These are phyloP conservation scores for Microcyclospora tardicrescens DNA, from an alignment of 2,329 filamentous ascomycete species.

Conservation along the genomic window DNA sequence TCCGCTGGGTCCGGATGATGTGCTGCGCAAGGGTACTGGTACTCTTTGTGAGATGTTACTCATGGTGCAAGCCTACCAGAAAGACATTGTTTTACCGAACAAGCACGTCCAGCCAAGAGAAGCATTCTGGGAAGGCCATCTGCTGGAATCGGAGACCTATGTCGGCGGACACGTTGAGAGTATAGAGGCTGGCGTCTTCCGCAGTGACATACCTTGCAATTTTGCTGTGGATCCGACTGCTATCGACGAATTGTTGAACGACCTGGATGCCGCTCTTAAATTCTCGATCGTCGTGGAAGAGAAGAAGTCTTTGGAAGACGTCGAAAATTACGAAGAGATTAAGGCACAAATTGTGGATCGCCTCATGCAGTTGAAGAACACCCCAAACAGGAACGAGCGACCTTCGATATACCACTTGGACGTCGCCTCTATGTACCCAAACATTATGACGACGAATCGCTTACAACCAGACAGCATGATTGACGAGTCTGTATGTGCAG, in stretches of 20 bases:
- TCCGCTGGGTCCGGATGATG: constrained; percentile 83
- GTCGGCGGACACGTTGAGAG: constrained; percentile 97
- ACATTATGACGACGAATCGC: constrained; percentile 99
- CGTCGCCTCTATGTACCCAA: constrained; percentile 98
- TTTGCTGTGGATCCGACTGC: constrained; percentile 83
- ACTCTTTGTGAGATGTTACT: constrained; percentile 99
- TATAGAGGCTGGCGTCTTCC: constrained; percentile 95
- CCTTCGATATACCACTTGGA: constrained; percentile 96
- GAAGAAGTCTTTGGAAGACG: constrained; percentile 39
- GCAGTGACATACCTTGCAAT: constrained; percentile 87
- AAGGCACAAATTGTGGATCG: constrained; percentile 66
- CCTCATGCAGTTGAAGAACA: constrained; percentile 61
- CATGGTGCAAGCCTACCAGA: constrained; percentile 94
- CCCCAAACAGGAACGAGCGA: constrained; percentile 69
- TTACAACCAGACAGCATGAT: constrained; percentile 99
- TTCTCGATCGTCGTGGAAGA: constrained; percentile 55
- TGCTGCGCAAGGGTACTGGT: constrained; percentile 86
- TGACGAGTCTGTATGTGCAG: constrained; percentile 84
- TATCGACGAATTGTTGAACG: constrained; percentile 73
- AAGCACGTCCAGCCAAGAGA: constrained; percentile 88
- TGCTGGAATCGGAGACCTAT: constrained; percentile 94
- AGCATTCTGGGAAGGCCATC: constrained; percentile 89
- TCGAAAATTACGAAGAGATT: constrained; percentile 45
- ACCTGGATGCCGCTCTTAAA: constrained; percentile 76
- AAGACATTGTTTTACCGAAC: constrained; percentile 85